phyloP scores from a whole-genome alignment of 106 monocot species.

The Xerophyta viscosa region DNA sequence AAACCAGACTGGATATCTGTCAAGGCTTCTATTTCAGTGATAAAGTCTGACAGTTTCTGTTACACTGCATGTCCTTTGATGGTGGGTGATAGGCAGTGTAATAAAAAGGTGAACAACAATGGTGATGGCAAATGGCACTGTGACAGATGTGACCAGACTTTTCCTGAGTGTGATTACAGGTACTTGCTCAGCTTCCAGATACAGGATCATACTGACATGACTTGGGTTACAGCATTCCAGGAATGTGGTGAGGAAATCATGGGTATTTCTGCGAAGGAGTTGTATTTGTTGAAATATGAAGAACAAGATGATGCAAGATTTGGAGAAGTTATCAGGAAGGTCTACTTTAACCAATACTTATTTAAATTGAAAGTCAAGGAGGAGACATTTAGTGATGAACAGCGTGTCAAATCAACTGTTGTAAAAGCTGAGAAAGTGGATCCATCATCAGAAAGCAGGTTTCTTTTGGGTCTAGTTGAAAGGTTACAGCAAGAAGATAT shows the following conservation, averaged over 20 bases:
- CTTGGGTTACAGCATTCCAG: slow-evolving; percentile 82
- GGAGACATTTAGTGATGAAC: slow-evolving; percentile 79
- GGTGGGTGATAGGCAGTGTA: slow-evolving; percentile 58
- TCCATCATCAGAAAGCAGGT: slow-evolving; percentile 49
- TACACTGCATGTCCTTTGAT: slow-evolving; percentile 76
- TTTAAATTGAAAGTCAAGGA: slow-evolving; percentile 87
- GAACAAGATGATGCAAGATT: slow-evolving; percentile 73
- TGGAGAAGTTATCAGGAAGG: slow-evolving; percentile 45
- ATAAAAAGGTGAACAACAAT: slow-evolving; percentile 83
- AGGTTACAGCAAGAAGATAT: slow-evolving; percentile 34
- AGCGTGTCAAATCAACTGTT: slow-evolving; percentile 67
- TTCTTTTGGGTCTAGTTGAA: slow-evolving; percentile 58
- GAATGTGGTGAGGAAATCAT: slow-evolving; percentile 74
- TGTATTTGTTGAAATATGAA: slow-evolving; percentile 58
- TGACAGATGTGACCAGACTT: slow-evolving; percentile 64
- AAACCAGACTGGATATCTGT: slow-evolving; percentile 81
- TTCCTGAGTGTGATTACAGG: slow-evolving; percentile 78
- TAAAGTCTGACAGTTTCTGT: slow-evolving; percentile 66
- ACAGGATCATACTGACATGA: slow-evolving; percentile 78
- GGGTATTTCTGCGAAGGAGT: slow-evolving; percentile 57
- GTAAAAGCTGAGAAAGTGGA: slow-evolving; percentile 67
- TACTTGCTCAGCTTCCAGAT: slow-evolving; percentile 72
- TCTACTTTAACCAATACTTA: slow-evolving; percentile 48
- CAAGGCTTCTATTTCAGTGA: slow-evolving; percentile 52
- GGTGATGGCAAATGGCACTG: slow-evolving; percentile 92